Evolutionary conservation across 176 grass and related monocot genomes (phyloP).

Genomic region (Thalia dealbata): DNA sequence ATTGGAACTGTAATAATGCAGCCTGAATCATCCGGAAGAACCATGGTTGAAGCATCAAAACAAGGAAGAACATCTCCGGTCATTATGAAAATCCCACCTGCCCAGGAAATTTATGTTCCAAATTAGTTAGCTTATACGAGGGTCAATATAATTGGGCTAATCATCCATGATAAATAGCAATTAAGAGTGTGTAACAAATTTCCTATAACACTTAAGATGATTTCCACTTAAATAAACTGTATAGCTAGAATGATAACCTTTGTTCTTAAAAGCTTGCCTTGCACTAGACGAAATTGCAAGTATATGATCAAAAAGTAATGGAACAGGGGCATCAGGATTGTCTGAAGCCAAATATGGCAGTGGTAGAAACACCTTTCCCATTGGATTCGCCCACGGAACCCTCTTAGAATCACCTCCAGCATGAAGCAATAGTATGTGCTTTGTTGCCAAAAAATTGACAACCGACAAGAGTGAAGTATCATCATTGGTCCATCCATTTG

Average conservation of each 20-base stretch:
- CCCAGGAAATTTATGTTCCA: slow-evolving; percentile 1
- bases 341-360: slow-evolving; percentile 66
- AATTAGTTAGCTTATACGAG: slow-evolving; percentile 9
- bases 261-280: slow-evolving; percentile 82
- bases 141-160: not conserved
- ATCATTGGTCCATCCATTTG: slow-evolving; percentile 11
- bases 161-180: not conserved
- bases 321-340: slow-evolving; percentile 66
- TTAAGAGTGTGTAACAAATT: not conserved
- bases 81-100: slow-evolving; percentile 98
- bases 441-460: slow-evolving; percentile 37
- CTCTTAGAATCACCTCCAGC: slow-evolving; percentile 89
- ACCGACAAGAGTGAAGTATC: slow-evolving; percentile 11
- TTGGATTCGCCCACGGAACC: slow-evolving; percentile 92
- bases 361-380: slow-evolving; percentile 87
- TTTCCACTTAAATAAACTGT: not conserved
- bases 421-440: slow-evolving; percentile 78
- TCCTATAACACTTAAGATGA: not conserved
- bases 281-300: slow-evolving; percentile 64
- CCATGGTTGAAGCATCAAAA: slow-evolving; percentile 59
- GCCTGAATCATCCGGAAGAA: slow-evolving; percentile 58
- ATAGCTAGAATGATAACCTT: slow-evolving; percentile 37
- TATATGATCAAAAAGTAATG: slow-evolving; percentile 87
- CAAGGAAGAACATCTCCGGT: slow-evolving; percentile 93
- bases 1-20: slow-evolving; percentile 78